Evolutionary conservation across 805 yeast genomes (phyloP), one percentile per base, ranked within the genome.

Genomic region (Cyberlindnera saturnus): DNA sequence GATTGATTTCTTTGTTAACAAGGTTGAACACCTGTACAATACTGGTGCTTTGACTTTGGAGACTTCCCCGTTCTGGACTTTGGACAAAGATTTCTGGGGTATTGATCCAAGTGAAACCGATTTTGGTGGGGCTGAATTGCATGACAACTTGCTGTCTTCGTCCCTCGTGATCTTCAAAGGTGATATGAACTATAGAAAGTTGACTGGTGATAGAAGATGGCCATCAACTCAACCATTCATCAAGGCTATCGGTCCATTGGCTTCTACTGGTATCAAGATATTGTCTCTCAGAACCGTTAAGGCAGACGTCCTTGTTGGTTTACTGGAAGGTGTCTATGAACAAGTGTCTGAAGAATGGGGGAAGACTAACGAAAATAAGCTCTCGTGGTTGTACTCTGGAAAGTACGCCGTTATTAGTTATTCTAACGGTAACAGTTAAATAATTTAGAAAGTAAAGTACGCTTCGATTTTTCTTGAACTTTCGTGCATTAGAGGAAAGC

Each of bases 301-400:
- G 66, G 97, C 98, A 1, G 99, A 93, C 61, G 98, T 90, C 6
- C 81, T 85, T 42, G 96, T 86, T 34, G 98, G 95, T 1, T 74
- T 93, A 49, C 71, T 74, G 4, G 73, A 70, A 33, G 96, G 96
- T 3, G 66, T 77, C 34, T 86, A 85, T 51, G 89, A 82, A 53
- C 71, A 79, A 57, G 71, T 91, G 49, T 71, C 77, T 36, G 63
- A 73, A 44, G 64, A 66, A 35, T 90, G 86, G 85, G 53, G 64
- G 32, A 66, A 65, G 57, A 81, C 86, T 0, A 78, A 83, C 47
- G 81, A 82, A 46, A 62, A 70, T 40, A 87, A 86, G 20, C 78
- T 79, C 37, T 77, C 82, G 49, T 93, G 99, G 99, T 74, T 82
- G 38, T 73, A 87, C 51, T 77, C 86, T 47, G 99, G 99, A 45